Conservation (phyloP, 371 early-diverging fungal genomes). For the Nematocida major region DNA sequence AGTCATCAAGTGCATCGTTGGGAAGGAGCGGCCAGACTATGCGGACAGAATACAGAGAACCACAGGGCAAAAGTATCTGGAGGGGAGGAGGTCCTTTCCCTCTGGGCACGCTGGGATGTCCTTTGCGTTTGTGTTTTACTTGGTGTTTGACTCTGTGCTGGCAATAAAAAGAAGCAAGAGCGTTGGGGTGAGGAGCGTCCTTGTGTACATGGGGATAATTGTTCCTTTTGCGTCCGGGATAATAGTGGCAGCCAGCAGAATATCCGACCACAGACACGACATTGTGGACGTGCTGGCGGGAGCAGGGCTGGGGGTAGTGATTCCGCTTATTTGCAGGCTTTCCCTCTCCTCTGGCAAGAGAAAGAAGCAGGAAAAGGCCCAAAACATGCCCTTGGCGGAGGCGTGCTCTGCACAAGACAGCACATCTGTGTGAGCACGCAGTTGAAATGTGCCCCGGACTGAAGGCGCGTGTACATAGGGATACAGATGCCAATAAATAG, state of each 20-base stretch:
- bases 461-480: too few species aligned
- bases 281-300: constrained; percentile 28
- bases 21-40: constrained; percentile 46
- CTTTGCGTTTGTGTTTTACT: constrained; percentile 6
- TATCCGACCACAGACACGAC: constrained; percentile 34
- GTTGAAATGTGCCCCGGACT: too few species aligned
- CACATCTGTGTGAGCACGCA: too few species aligned
- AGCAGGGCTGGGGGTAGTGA: background rate
- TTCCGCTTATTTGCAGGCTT: background rate
- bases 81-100: constrained; percentile 36
- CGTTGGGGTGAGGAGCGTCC: background rate
- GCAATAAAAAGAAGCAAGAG: background rate
- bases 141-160: background rate
- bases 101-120: constrained; percentile 33
- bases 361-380: too few species aligned
- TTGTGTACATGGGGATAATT: background rate
- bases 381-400: too few species aligned
- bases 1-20: constrained; percentile 5
- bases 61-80: background rate
- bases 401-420: too few species aligned
- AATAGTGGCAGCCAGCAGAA: background rate
- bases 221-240: background rate
- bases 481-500: too few species aligned
- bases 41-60: background rate
- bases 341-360: too few species aligned